Evolutionary conservation across 2,329 filamentous ascomycete species (phyloP).

Genomic region (Whalleya microplaca): DNA sequence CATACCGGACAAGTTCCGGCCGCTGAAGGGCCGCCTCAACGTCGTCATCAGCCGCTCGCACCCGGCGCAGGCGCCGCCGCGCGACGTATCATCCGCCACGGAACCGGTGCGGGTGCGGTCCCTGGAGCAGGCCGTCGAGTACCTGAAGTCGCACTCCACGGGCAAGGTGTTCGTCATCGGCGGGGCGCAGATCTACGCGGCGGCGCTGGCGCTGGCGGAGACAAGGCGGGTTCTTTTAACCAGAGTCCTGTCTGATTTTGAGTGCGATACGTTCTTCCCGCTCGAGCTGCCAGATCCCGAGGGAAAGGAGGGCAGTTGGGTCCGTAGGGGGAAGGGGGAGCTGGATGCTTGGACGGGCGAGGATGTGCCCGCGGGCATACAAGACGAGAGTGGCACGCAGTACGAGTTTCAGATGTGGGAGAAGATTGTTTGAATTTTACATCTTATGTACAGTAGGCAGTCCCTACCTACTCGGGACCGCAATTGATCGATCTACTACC

Average conservation of each 20-base stretch:
- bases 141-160: slow-evolving; percentile 42
- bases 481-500: background rate
- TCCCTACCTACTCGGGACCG: too few relatives aligned
- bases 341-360: slow-evolving; percentile 70
- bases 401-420: slow-evolving; percentile 81
- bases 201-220: slow-evolving; percentile 64
- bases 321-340: slow-evolving; percentile 51
- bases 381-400: slow-evolving; percentile 65
- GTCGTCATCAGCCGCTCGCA: slow-evolving; percentile 72
- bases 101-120: slow-evolving; percentile 63
- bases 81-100: slow-evolving; percentile 17
- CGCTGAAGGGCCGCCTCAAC: slow-evolving; percentile 79
- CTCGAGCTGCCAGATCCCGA: slow-evolving; percentile 53
- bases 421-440: slow-evolving; percentile 43
- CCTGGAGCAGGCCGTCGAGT: slow-evolving; percentile 60
- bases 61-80: background rate
- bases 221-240: slow-evolving; percentile 71
- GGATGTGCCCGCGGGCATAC: slow-evolving; percentile 54
- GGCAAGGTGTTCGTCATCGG: slow-evolving; percentile 82
- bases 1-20: slow-evolving; percentile 78
- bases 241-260: slow-evolving; percentile 68
- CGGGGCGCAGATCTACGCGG: slow-evolving; percentile 81
- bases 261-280: slow-evolving; percentile 77
- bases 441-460: background rate
- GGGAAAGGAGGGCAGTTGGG: slow-evolving; percentile 53